Percentiles rank a stretch among this genome's conserved stretches.
phyloP scores from a whole-genome alignment of 495 filamentous ascomycete species.

The Penicillium bovifimosum region DNA sequence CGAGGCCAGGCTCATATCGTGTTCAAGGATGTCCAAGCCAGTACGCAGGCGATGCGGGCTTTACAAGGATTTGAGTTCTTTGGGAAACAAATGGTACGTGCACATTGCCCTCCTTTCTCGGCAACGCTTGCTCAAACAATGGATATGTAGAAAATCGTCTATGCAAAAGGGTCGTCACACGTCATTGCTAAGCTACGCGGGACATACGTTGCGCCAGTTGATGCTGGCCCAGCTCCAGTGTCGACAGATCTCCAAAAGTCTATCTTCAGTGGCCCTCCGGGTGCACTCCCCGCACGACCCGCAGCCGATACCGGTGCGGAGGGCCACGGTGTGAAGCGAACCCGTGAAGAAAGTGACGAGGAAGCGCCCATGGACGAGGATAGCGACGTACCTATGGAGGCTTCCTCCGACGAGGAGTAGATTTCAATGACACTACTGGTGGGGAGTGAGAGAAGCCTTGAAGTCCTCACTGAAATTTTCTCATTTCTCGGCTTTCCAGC shows the following conservation, averaged over 20 bases:
- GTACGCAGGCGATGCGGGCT: constrained; percentile 83
- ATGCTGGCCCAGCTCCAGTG: constrained; percentile 47
- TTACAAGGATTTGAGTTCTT: constrained; percentile 84
- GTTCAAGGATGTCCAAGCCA: constrained; percentile 78
- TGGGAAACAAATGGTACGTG: constrained; percentile 76
- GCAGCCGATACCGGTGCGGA: constrained; percentile 34
- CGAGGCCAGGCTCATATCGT: constrained; percentile 93
- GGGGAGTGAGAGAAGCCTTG: neutral
- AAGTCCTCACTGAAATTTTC: neutral
- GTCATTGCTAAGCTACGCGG: constrained; percentile 85
- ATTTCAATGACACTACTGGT: neutral
- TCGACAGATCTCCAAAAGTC: constrained; percentile 75
- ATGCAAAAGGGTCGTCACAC: constrained; percentile 81
- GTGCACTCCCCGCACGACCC: constrained; percentile 39
- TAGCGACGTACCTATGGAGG: constrained; percentile 52
- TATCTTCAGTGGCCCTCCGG: constrained; percentile 68
- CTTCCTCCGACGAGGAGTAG: constrained; percentile 49
- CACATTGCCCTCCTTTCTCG: neutral
- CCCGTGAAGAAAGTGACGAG: constrained; percentile 62
- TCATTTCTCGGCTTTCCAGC: constrained; percentile 4
- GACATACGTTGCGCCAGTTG: constrained; percentile 64
- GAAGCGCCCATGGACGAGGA: constrained; percentile 73
- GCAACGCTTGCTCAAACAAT: neutral
- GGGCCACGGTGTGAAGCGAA: constrained; percentile 54
- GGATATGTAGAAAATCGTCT: constrained; percentile 66